Base-by-base conservation (phyloP, 2,329 filamentous ascomycete genomes). In the Pezicula radicicola region DNA sequence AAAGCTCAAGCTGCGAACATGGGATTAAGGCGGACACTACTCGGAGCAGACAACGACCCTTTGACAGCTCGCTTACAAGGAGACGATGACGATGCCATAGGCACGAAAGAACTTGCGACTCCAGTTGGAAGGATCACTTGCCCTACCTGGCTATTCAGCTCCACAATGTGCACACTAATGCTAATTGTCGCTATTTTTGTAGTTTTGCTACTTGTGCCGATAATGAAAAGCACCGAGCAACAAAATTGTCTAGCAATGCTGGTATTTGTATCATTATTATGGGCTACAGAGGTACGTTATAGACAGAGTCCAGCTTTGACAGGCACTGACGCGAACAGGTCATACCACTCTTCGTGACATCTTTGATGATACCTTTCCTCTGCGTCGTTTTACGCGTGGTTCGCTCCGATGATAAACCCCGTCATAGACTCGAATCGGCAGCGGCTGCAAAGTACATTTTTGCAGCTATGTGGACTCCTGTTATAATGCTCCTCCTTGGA, bases 381-480 rank as follows among this genome's bases (percentile, higher is more conserved):
- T 92, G 89, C 41, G 92, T 99, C 15, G 75, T 96, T 18, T 78
- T 99, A 43, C 82, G 84, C 41, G 91, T 99, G 19, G 89, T 96
- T 55, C 85, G 91, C 30, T 83, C 86, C 30, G 89, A 95, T 49
- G 81, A 84, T 5, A 79, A 81, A 60, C 85, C 87, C 1, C 78
- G 90, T 55, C 72, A 75, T 42, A 83, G 93, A 19, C 78, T 99
- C 6, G 79, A 81, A n/a, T 83, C 91, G 3, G 92, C 92, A 67
- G 80, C 84, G 41, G 92, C 94, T 0, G 90, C 93, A 0, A 77
- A 81, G 27, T 93, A 88, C 63, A 88, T 97, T 52, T 97, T 99
- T 63, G 80, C 91, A 4, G 87, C 94, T 25, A 99, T 99, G 94
- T 99, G 94, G 94, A 97, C 93, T 3, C 93, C 94, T 0, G 94